phyloP scores from a whole-genome alignment of 768 basidiomycete genomes.

The Suillus bovinus region DNA sequence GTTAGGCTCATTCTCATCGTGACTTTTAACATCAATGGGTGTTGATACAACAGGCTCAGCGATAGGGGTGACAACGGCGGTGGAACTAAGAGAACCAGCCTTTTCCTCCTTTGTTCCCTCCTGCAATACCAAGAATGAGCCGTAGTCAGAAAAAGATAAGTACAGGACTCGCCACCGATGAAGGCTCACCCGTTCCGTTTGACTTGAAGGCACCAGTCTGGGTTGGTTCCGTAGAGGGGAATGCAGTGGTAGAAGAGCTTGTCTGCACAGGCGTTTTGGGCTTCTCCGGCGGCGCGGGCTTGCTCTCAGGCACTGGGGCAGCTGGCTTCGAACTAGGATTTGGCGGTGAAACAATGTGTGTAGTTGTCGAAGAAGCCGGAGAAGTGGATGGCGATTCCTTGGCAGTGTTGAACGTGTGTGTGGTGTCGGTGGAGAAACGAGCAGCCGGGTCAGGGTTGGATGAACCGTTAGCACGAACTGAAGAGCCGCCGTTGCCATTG shows the following conservation, averaged over 20 bases:
- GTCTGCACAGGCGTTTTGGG: background rate
- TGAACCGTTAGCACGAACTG: slow-evolving; percentile 32
- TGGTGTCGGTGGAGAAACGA: slow-evolving; percentile 24
- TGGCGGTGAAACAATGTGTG: background rate
- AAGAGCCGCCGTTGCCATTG: too few species aligned
- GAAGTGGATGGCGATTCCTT: slow-evolving; percentile 14
- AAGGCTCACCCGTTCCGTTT: slow-evolving; percentile 32
- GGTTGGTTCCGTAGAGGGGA: background rate
- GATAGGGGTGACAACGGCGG: slow-evolving; percentile 15
- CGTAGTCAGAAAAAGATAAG: slow-evolving; percentile 26
- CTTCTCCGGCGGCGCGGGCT: slow-evolving; percentile 13
- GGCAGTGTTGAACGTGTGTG: slow-evolving; percentile 17
- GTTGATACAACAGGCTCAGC: slow-evolving; percentile 29
- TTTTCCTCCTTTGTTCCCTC: slow-evolving; percentile 10
- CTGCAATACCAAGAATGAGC: slow-evolving; percentile 30
- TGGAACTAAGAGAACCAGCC: slow-evolving; percentile 6
- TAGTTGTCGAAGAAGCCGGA: background rate
- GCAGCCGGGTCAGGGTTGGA: slow-evolving; percentile 26
- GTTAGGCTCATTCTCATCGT: slow-evolving; percentile 24
- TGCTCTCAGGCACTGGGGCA: background rate
- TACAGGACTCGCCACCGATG: slow-evolving; percentile 28
- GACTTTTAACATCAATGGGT: slow-evolving; percentile 21
- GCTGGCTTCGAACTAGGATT: background rate
- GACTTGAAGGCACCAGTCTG: slow-evolving; percentile 7
- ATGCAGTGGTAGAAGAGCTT: background rate